Base-by-base conservation (phyloP, 1,284 basidiomycete genomes). In the Marasmius tenuissimus region DNA sequence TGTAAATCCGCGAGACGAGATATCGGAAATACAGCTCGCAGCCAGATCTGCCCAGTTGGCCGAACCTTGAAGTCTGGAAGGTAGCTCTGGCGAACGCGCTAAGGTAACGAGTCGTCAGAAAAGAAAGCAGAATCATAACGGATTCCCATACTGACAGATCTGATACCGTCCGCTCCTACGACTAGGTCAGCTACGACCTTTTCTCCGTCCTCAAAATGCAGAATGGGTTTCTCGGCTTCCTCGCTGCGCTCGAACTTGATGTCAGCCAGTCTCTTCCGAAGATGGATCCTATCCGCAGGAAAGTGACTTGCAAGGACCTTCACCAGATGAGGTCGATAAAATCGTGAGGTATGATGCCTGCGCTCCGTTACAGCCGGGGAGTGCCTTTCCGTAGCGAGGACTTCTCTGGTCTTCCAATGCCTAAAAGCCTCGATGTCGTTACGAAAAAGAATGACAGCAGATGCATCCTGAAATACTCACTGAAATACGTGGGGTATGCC, bases 311-410 rank as follows among this genome's bases (percentile, higher is more conserved):
- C 59, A n/a, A 60, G 33, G 14, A 53, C 59, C 38, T 60, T 33
- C n/a, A 54, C 40, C 16, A 60, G 40, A 55, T 60, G 59, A 54
- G 59, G 59, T 6, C 59, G 59, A 33, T 47, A 60, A 22, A 54
- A 60, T 22, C 59, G 39, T 14, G 59, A 51, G 18, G 59, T 60
- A 39, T 55, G 51, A 20, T 60, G 59, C n/a, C 18, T 22, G 11
- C 39, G 11, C 38, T 60, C 33, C 10, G 33, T 55, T 3, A 60
- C 59, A 20, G 33, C 42, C 5, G 33, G 10, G 22, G 59, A 60
- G 38, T 60, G 59, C 16, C 38, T 47, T 12, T 60, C 51, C 37
- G 27, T 54, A 14, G 54, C 59, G n/a, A 60, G 52, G 2, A n/a
- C 40, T 55, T 55, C 45, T n/a, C 42, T 42, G 16, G 51, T 60